Evolutionary conservation across 768 basidiomycete genomes (phyloP).

Genomic region (Hericium rajendrae): DNA sequence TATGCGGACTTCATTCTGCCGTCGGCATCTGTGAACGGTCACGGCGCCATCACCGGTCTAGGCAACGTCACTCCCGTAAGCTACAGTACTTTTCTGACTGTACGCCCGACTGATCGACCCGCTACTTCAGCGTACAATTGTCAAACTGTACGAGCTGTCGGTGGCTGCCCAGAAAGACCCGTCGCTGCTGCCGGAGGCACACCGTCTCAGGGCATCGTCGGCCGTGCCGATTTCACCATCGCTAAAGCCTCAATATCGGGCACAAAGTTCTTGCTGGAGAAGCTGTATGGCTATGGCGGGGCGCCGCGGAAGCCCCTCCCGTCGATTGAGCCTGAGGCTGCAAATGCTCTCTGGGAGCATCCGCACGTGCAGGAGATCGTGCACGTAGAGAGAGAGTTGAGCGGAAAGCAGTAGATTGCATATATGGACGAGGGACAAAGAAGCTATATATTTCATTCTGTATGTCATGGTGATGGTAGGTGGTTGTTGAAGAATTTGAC

Average conservation of each 20-base stretch:
- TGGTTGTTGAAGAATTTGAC: no score
- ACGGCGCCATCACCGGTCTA: constrained; percentile 88
- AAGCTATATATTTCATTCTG: background rate
- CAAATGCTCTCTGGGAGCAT: constrained; percentile 61
- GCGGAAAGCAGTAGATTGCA: constrained; percentile 25
- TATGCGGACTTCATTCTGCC: constrained; percentile 78
- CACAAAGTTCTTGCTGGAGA: constrained; percentile 73
- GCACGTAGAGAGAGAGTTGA: constrained; percentile 48
- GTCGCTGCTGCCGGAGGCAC: constrained; percentile 55
- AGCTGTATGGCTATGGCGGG: constrained; percentile 74
- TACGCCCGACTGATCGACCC: background rate
- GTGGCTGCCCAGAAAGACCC: constrained; percentile 45
- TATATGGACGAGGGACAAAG: background rate
- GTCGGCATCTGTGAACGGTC: constrained; percentile 59
- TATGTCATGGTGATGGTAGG: background rate
- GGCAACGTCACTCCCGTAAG: constrained; percentile 74
- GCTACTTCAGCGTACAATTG: constrained; percentile 40
- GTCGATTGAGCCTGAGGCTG: constrained; percentile 47
- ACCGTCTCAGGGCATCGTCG: constrained; percentile 67
- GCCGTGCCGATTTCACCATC: constrained; percentile 73
- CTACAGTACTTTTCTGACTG: background rate
- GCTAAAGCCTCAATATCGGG: constrained; percentile 69
- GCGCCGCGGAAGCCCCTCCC: constrained; percentile 68
- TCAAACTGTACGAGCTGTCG: constrained; percentile 53
- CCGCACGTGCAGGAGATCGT: constrained; percentile 62